Evolutionary conservation across 768 basidiomycete genomes (phyloP).

Genomic region (Rhizopogon vinicolor): DNA sequence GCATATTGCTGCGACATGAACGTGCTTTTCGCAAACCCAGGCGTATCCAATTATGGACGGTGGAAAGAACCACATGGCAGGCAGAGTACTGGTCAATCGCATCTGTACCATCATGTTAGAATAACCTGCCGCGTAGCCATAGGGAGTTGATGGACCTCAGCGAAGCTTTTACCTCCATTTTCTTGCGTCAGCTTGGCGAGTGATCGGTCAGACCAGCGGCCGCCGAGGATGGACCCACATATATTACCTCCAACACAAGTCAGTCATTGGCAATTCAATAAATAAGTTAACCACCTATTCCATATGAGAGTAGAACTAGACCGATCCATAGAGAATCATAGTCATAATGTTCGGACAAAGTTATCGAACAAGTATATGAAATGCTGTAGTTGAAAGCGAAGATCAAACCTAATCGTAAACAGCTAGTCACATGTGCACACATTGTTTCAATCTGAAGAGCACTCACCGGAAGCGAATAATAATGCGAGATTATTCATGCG

Average conservation of each 20-base stretch:
- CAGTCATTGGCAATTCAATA: not conserved
- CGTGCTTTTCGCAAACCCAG: conserved; percentile 60
- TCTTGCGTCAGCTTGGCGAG: conserved; percentile 34
- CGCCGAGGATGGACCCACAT: conserved; percentile 45
- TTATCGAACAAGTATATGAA: conserved; percentile 65
- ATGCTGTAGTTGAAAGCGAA: conserved; percentile 68
- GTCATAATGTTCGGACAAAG: conserved; percentile 56
- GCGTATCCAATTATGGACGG: conserved; percentile 59
- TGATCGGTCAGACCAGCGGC: conserved; percentile 45
- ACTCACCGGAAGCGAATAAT: conserved; percentile 22
- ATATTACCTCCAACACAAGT: conserved; percentile 31
- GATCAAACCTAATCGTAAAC: conserved; percentile 41
- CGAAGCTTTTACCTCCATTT: conserved; percentile 42
- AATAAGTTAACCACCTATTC: conserved; percentile 38
- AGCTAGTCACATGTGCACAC: not conserved
- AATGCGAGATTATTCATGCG: conserved; percentile 61
- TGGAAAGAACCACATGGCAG: conserved; percentile 46
- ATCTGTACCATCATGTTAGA: conserved; percentile 37
- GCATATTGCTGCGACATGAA: conserved; percentile 62
- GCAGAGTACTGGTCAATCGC: conserved; percentile 57
- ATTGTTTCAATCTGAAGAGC: conserved; percentile 6
- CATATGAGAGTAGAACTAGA: conserved; percentile 67
- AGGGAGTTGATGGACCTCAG: conserved; percentile 42
- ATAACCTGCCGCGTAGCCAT: not conserved
- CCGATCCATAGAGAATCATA: conserved; percentile 70